Evolutionary conservation across 768 basidiomycete species (phyloP).

Genomic region (Russula brevipes): DNA sequence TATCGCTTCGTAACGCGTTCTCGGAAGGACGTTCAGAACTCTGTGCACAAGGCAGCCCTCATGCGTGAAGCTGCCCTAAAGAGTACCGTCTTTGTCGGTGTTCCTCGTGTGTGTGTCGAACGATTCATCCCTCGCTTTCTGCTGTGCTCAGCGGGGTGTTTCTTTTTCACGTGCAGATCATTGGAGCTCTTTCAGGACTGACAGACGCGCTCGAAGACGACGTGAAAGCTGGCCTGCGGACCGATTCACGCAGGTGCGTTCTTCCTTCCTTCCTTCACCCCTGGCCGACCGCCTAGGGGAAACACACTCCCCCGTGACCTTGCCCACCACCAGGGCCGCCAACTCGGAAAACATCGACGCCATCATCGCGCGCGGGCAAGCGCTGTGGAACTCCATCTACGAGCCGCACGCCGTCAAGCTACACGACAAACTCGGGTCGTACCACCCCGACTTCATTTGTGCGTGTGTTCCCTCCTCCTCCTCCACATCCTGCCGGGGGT

Average conservation of each 20-base stretch:
- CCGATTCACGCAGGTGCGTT: slow-evolving; percentile 42
- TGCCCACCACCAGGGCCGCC: slow-evolving; percentile 3
- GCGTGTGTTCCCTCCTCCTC: slow-evolving; percentile 36
- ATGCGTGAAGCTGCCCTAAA: slow-evolving; percentile 90
- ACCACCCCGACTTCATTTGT: slow-evolving; percentile 95
- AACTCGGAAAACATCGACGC: slow-evolving; percentile 57
- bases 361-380: slow-evolving; percentile 60
- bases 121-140: not conserved
- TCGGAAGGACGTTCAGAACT: slow-evolving; percentile 36
- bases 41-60: slow-evolving; percentile 67
- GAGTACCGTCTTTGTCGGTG: slow-evolving; percentile 83
- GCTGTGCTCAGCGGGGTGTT: not conserved
- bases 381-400: slow-evolving; percentile 84
- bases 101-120: slow-evolving; percentile 64
- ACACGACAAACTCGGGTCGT: slow-evolving; percentile 75
- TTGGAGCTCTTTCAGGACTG: slow-evolving; percentile 73
- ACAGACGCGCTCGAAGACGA: slow-evolving; percentile 75
- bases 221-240: slow-evolving; percentile 67
- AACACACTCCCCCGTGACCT: too few relatives aligned
- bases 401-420: slow-evolving; percentile 86
- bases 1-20: slow-evolving; percentile 70
- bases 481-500: slow-evolving; percentile 4
- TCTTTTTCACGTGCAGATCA: slow-evolving; percentile 43
- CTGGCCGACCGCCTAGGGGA: too few relatives aligned
- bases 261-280: slow-evolving; percentile 13